Percentiles rank a stretch among this genome's conserved stretches.
Evolutionary conservation across 495 filamentous ascomycete species (phyloP).

Genomic region (Xylaria scruposa): DNA sequence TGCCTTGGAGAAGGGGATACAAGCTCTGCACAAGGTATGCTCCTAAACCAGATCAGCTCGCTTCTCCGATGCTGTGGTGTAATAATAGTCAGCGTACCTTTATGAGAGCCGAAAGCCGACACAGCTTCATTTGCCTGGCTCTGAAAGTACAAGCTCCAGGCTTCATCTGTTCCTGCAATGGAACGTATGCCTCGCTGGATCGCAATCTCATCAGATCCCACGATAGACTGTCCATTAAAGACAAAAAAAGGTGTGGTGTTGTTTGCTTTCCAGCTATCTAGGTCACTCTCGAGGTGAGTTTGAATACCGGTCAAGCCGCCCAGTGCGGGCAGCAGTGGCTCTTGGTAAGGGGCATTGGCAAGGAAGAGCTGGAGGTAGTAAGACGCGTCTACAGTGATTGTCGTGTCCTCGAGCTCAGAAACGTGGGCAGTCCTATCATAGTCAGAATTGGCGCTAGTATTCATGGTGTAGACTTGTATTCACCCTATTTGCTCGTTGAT

Average conservation of each 20-base stretch:
- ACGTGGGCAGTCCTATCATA: constrained; percentile 43
- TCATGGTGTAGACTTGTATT: constrained; percentile 13
- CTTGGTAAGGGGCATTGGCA: constrained; percentile 68
- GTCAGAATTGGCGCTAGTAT: constrained; percentile 11
- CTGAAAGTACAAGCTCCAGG: constrained; percentile 88
- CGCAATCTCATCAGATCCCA: constrained; percentile 67
- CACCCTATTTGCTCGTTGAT: constrained; percentile 54
- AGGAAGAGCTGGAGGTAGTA: constrained; percentile 83
- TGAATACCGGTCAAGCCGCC: constrained; percentile 85
- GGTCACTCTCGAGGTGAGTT: constrained; percentile 72
- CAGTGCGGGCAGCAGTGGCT: constrained; percentile 87
- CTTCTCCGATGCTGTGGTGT: background rate
- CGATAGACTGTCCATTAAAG: constrained; percentile 84
- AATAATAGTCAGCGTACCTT: constrained; percentile 60
- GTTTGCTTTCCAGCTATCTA: constrained; percentile 69
- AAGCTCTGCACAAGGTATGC: constrained; percentile 65
- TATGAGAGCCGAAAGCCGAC: constrained; percentile 74
- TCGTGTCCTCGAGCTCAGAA: constrained; percentile 67
- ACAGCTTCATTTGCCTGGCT: constrained; percentile 80
- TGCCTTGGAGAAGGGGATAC: constrained; percentile 75
- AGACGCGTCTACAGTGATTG: constrained; percentile 86
- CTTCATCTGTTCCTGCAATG: constrained; percentile 59
- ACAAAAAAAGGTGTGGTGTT: constrained; percentile 78
- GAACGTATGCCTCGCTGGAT: constrained; percentile 55
- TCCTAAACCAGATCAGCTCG: constrained; percentile 49